Evolutionary conservation across 305 asterid genomes (phyloP).

Genomic region (Caryopteris hybrid): DNA sequence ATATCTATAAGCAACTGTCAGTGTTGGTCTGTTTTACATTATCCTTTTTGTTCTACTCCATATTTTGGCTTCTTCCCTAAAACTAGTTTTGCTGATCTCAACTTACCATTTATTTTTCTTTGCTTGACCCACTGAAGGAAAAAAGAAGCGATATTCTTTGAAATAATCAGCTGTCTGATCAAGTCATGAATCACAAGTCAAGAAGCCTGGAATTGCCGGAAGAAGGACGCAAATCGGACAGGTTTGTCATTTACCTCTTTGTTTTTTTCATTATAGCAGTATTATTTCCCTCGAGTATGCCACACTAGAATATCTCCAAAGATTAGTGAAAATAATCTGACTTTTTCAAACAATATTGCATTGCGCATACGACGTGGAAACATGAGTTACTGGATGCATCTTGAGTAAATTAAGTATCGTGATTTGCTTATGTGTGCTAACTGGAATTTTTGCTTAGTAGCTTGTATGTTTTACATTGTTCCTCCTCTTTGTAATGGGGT

Average conservation of each 20-base stretch:
- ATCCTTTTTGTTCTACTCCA: background rate
- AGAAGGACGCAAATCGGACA: conserved; percentile 14
- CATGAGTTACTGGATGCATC: background rate
- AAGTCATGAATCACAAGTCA: conserved; percentile 7
- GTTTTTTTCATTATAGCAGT: conserved; percentile 9
- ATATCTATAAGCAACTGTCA: background rate
- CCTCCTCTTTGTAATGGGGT: background rate
- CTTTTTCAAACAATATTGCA: conserved; percentile 11
- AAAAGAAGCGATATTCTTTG: conserved; percentile 8
- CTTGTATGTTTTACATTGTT: background rate
- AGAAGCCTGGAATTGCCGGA: conserved; percentile 18
- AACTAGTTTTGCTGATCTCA: background rate
- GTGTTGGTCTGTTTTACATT: background rate
- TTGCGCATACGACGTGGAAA: background rate
- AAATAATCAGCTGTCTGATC: conserved; percentile 6
- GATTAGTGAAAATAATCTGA: conserved; percentile 9
- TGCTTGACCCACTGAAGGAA: conserved; percentile 18
- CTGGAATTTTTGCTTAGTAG: background rate
- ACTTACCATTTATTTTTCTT: conserved; percentile 7
- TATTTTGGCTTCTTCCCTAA: background rate
- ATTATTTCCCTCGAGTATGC: background rate
- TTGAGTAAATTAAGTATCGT: background rate
- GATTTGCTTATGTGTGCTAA: background rate
- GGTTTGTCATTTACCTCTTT: conserved; percentile 23
- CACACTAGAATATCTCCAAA: background rate